Evolutionary conservation across 1,284 basidiomycete species (phyloP), one percentile per base, ranked within the genome.

Genomic region (Tylopilus orsonianus): DNA sequence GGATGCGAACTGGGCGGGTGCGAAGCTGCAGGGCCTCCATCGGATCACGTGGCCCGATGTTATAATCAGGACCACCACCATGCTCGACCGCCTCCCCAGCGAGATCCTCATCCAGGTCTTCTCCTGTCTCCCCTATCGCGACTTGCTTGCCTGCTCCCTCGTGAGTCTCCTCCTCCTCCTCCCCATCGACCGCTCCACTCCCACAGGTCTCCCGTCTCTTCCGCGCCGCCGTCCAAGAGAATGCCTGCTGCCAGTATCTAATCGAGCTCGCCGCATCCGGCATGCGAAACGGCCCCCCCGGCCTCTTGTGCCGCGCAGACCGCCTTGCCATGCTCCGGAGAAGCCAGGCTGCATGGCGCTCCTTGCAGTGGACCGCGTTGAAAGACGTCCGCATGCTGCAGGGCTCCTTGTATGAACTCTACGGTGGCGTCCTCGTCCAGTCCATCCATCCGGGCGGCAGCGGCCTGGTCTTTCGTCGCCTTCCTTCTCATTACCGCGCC

Each of bases 381-480:
- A 55, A 61, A 12, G 62, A 58, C 10, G 52, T 79, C 29, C 65
- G 64, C 8, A 77, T 78, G 71, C 50, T 60, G 8, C 48, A 53
- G 4, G 75, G 74, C 36, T 58, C 63, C 19, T 49, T 76, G 4
- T 78, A 83, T 75, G 83, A 86, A 55, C 71, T 86, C 1, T 81
- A 73, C 49, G 82, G 81, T 3, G 79, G 79, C 14, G 75, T 86
- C 5, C 61, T 85, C 14, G 82, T 72, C 3, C 79, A 81, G 54
- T 67, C 68, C 8, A 65, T 46, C 27, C 60, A 60, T 10, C 8
- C 30, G 14, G 51, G 58, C 7, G 61, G 60, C 1, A 64, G 58
- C 8, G 57, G 58, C 1, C 66, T 83, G 18, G 54, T 54, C 10
- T 82, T 81, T 56, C 62, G 66, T 41, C 75, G 75, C 49, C 67